Conservation (phyloP, 495 filamentous ascomycete genomes). For the Aspergillus sclerotiicarbonarius region DNA sequence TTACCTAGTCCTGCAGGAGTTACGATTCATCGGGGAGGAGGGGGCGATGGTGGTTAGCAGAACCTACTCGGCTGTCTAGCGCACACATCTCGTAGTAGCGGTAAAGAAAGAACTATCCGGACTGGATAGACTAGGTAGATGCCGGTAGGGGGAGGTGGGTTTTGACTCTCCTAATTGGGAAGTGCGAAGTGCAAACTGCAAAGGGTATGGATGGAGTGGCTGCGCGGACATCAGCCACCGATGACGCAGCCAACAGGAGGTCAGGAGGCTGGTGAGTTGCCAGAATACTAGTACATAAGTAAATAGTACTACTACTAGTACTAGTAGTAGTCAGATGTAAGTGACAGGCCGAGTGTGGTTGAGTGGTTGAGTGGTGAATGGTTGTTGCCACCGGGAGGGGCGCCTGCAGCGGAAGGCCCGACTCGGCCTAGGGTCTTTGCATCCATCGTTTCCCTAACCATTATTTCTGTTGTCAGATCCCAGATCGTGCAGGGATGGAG, state of each 20-base stretch:
- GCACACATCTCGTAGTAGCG: too few species aligned
- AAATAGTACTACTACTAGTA: neutral
- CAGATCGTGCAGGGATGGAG: conserved; percentile 22
- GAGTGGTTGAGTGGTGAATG: too few species aligned
- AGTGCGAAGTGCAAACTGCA: too few species aligned
- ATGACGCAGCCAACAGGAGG: neutral
- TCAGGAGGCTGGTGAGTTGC: neutral
- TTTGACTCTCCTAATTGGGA: neutral
- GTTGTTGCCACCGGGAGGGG: neutral
- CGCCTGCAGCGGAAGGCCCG: conserved; percentile 3
- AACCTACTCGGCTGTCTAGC: too few species aligned
- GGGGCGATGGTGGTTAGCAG: too few species aligned
- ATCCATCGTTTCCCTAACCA: neutral
- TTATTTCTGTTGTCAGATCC: conserved; percentile 3
- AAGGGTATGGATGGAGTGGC: too few species aligned
- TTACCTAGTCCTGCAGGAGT: too few species aligned
- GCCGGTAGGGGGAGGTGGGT: too few species aligned
- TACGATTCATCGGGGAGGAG: too few species aligned
- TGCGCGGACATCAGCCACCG: neutral
- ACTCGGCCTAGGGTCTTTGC: neutral
- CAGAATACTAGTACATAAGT: too few species aligned
- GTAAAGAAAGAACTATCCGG: too few species aligned
- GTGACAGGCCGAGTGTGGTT: neutral
- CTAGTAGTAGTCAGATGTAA: neutral
- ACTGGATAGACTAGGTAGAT: too few species aligned